A percentile compares a stretch with the other conserved stretches of the same genome.
Evolutionary conservation across 106 monocot genomes (phyloP).

Genomic region (Allium sativum): DNA sequence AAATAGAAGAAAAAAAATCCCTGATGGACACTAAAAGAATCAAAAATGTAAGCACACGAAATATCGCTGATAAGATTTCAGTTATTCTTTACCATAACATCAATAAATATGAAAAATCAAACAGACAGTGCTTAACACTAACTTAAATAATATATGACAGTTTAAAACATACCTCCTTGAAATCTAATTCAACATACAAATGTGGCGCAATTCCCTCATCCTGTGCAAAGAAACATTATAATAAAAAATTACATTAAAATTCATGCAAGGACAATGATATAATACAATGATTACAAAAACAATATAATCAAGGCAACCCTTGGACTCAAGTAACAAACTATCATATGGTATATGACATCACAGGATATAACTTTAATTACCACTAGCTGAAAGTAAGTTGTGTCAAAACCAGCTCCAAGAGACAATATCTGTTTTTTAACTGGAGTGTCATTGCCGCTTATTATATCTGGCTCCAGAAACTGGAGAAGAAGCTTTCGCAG

Average conservation of each 20-base stretch:
- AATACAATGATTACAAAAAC: background rate
- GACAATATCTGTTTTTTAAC: conserved; percentile 79
- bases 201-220: conserved; percentile 76
- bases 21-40: background rate
- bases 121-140: background rate
- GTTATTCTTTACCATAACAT: no score
- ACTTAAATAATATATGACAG: background rate
- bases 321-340: conserved; percentile 1
- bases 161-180: conserved; percentile 60
- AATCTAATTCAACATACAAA: conserved; percentile 91
- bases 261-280: background rate
- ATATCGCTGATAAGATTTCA: no score
- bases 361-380: conserved; percentile 13
- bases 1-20: background rate
- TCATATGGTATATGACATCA: background rate
- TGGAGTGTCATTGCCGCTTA: conserved; percentile 6
- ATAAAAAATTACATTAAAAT: conserved; percentile 3
- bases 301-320: background rate
- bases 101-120: background rate
- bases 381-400: conserved; percentile 81
- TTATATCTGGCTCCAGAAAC: conserved; percentile 40
- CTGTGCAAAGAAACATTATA: conserved; percentile 6
- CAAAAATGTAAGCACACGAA: background rate
- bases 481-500: conserved; percentile 68
- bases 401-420: conserved; percentile 96